Evolutionary conservation across 2,329 filamentous ascomycete genomes (phyloP).

Genomic region (Exophiala spinifera): DNA sequence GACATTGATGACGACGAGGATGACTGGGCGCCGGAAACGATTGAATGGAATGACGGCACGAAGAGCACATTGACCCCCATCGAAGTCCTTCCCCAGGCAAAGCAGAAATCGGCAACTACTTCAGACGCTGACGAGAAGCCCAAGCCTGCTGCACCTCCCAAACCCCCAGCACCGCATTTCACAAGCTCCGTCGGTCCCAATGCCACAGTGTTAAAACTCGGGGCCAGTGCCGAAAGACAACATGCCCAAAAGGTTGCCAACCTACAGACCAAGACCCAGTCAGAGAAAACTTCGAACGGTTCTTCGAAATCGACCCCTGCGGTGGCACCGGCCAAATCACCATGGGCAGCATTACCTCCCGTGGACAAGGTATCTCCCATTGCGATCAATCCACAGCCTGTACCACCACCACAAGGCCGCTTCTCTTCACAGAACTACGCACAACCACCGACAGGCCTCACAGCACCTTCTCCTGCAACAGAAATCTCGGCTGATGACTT

Average conservation of each 20-base stretch:
- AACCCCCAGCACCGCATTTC: constrained; percentile 35
- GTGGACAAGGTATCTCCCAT: constrained; percentile 76
- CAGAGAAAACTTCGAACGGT: constrained; percentile 54
- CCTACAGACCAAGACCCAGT: constrained; percentile 13
- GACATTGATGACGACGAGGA: constrained; percentile 69
- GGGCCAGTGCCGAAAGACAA: constrained; percentile 44
- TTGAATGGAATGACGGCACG: constrained; percentile 67
- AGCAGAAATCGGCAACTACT: constrained; percentile 26
- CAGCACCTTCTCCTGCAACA: constrained; percentile 62
- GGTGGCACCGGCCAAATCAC: constrained; percentile 75
- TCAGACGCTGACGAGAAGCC: constrained; percentile 24
- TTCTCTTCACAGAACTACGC: constrained; percentile 52
- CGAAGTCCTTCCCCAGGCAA: constrained; percentile 26
- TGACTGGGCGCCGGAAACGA: constrained; percentile 62
- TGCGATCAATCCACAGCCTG: constrained; percentile 53
- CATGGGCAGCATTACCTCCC: constrained; percentile 84
- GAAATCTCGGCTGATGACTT: constrained; percentile 96
- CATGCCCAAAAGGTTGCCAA: constrained; percentile 45
- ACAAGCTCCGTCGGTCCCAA: constrained; percentile 48
- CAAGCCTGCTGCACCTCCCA: constrained; percentile 30
- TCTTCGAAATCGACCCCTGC: constrained; percentile 40
- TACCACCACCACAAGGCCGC: constrained; percentile 45
- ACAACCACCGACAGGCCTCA: constrained; percentile 68
- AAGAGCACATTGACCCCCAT: constrained; percentile 58
- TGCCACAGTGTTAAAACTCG: constrained; percentile 48